Evolutionary conservation across 768 basidiomycete genomes (phyloP), one percentile per base, ranked within the genome.

Genomic region (Psilocybe tampanensis): DNA sequence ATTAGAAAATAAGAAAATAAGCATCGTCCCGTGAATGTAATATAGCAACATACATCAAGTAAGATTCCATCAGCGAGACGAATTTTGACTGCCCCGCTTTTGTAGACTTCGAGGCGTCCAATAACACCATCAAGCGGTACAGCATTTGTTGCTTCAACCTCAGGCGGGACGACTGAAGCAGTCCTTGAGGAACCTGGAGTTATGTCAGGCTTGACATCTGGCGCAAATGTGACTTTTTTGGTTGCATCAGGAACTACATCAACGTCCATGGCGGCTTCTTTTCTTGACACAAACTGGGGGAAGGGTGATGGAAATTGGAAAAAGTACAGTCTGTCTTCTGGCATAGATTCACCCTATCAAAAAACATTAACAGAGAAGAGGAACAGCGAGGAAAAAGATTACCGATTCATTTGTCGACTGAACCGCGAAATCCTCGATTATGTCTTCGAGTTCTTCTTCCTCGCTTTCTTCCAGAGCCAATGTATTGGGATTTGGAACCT

Each of bases 231-330:
- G 2, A 90, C 88, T 64, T 77, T 83, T 69, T 82, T 88, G 49
- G 57, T 60, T 23, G 59, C 63, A 21, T 71, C 73, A 54, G 59
- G 73, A 15, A 71, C 73, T 41, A 76, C 68, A 45, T 77, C 74
- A 22, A 68, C 65, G 8, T 69, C 73, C 49, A 73, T 66, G 8
- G 68, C 65, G 18, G 73, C 58, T 8, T 70, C 60, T 7, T 68
- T 52, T 56, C 74, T 65, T 7, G 82, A 74, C 2, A 75, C 56
- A 72, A 95, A 95, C 4, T 76, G 80, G 0, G 94, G 94, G 71
- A 97, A 95, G 0, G 92, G 90, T 8, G 77, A 70, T 0, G 95
- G 95, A 65, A 96, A 96, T 67, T 95, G 94, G 75, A 96, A 95
- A 63, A 94, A 88, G 66, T 90, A 96, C 3, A 96, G 73, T 18